Evolutionary conservation across 2,329 filamentous ascomycete genomes (phyloP), one percentile per base, ranked within the genome.

Genomic region (Penicillium sclerotigenum): DNA sequence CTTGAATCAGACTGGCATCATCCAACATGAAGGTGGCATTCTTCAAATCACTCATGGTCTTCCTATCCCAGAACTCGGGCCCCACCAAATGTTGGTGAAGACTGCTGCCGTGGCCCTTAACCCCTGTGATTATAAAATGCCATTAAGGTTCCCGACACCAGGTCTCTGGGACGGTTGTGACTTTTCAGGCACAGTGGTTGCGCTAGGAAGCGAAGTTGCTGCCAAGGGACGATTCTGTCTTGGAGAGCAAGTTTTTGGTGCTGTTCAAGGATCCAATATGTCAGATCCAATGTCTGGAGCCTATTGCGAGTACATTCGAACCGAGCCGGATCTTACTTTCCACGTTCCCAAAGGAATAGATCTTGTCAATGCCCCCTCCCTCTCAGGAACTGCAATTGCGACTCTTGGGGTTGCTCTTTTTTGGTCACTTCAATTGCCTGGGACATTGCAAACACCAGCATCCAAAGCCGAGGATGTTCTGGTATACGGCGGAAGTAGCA

Each of bases 241-340:
- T 2, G 75, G 75, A 18, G 73, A 77, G 57, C 63, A 64, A 6
- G 71, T 76, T 5, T 70, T 67, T 16, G 76, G 75, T 7, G 62
- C 67, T 16, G 69, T 69, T 5, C 68, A 73, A 37, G 75, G 74
- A 18, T 63, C 63, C 1, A 68, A 68, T 16, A 60, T 58, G 43
- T 48, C 56, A 1, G 57, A 61, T 52, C 43, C 58, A 1, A 36
- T 41, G 14, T 61, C 62, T n/a, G 64, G 64, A 6, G 59, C 64
- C 1, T 66, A 66, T 24, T 66, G 59, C 20, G 61, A 66, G 29
- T 66, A 61, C 24, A 13, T 66, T 11, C 52, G 51, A 11, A 49
- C 49, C 1, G 61, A 64, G 1, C 40, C 58, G 7, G 59, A 59
- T 13, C 60, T 65, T 20, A 41, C 47, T 2, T 65, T 66, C 20